A percentile compares a stretch with the other conserved stretches of the same genome.
Conservation (phyloP, 2,329 filamentous ascomycete species). For the Fusarium tricinctum region DNA sequence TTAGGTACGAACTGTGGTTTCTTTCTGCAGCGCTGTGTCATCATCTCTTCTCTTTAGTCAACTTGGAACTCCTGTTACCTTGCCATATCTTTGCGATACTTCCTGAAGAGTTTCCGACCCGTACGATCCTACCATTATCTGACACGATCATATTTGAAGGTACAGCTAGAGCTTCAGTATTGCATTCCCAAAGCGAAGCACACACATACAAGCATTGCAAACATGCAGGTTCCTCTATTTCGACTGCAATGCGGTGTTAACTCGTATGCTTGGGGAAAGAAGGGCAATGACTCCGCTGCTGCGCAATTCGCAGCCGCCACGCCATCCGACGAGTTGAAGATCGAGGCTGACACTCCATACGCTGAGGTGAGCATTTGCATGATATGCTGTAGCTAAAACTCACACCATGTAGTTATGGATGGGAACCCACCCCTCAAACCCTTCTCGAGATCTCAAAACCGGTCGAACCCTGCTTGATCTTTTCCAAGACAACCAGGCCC, state of each 20-base stretch:
- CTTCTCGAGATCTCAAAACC: constrained; percentile 88
- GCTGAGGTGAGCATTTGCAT: constrained; percentile 76
- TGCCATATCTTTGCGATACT: background rate
- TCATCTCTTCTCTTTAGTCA: constrained; percentile 23
- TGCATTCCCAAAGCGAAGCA: constrained; percentile 13
- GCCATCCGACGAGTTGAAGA: constrained; percentile 77
- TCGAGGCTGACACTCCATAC: constrained; percentile 91
- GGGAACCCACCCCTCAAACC: constrained; percentile 97
- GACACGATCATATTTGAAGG: background rate
- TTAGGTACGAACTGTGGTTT: constrained; percentile 1
- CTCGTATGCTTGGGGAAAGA: constrained; percentile 99
- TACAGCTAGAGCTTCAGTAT: constrained; percentile 7
- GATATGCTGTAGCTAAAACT: background rate
- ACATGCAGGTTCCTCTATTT: constrained; percentile 83
- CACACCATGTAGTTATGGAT: constrained; percentile 84
- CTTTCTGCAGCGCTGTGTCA: constrained; percentile 19
- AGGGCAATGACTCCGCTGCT: constrained; percentile 87
- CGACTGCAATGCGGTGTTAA: constrained; percentile 93
- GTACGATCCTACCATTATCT: background rate
- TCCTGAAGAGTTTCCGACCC: background rate
- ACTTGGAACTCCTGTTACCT: constrained; percentile 1
- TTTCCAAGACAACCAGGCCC: constrained; percentile 85
- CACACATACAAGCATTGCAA: constrained; percentile 4
- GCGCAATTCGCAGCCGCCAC: constrained; percentile 92
- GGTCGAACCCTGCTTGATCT: constrained; percentile 89